Conservation (phyloP, 2,329 filamentous ascomycete species). For the Penicillium sp. region DNA sequence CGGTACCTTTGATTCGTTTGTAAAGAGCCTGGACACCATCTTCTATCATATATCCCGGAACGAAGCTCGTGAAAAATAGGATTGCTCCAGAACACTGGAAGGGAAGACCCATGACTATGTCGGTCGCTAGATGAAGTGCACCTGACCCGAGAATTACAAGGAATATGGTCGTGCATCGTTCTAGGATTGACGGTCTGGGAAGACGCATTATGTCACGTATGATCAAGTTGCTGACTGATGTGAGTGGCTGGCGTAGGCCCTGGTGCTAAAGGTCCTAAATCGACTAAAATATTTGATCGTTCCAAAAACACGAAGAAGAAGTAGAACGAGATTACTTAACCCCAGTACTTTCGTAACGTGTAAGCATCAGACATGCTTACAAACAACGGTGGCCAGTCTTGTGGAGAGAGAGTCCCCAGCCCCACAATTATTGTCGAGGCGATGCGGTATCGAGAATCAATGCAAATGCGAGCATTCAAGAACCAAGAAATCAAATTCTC, state of each 20-base stretch:
- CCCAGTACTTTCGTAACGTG: constrained; percentile 24
- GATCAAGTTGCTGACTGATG: constrained; percentile 17
- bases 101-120: constrained; percentile 17
- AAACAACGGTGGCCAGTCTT: constrained; percentile 26
- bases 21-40: constrained; percentile 23
- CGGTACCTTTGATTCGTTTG: neutral
- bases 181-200: constrained; percentile 14
- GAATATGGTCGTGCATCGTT: constrained; percentile 28
- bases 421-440: constrained; percentile 18
- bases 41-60: constrained; percentile 30
- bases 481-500: constrained; percentile 14
- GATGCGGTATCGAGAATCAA: constrained; percentile 19
- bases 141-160: constrained; percentile 29
- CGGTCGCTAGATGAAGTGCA: constrained; percentile 18
- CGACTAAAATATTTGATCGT: neutral
- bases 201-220: constrained; percentile 15
- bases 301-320: too few relatives aligned
- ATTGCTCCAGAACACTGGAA: constrained; percentile 18
- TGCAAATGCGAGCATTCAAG: constrained; percentile 9
- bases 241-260: constrained; percentile 22
- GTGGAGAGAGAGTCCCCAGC: constrained; percentile 1
- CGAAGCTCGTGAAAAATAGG: constrained; percentile 25
- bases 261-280: constrained; percentile 24
- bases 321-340: neutral
- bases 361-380: constrained; percentile 21